Base-by-base conservation (phyloP, 1,284 basidiomycete species). In the Agroathelia rolfsii region DNA sequence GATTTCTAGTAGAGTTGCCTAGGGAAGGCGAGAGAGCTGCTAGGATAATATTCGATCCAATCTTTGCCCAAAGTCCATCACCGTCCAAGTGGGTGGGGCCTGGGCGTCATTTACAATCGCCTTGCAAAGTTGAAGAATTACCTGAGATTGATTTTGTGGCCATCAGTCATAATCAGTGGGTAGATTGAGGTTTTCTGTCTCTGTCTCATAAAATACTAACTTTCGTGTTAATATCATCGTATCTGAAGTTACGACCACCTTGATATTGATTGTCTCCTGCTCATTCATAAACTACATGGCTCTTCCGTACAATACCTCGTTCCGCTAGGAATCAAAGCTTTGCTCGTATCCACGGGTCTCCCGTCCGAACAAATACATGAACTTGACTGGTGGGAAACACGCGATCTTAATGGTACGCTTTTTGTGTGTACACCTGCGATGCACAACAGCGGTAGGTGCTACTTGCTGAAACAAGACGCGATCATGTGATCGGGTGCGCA, bases 371-470 rank as follows among this genome's bases (percentile, higher is more conserved):
- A 48, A 28, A 36, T 57, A 5, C 28, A 36, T 17, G 53, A 56
- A 36, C 40, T 58, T 9, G 56, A 58, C 30, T 58, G 56, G 56
- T 54, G 53, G 51, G 47, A 56, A 36, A n/a, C n/a, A n/a, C n/a
- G n/a, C n/a, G n/a, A n/a, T n/a, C n/a, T n/a, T n/a, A n/a, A 37
- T 14, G 27, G 28, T 9, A 32, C 55, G 14, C 42, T 36, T 27
- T 51, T 59, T 19, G 41, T 47, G 16, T 58, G 53, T 35, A 44
- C 50, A 5, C 56, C 56, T 3, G 53, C 55, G 5, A 55, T 57
- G 35, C 56, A 58, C 37, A 42, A 22, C 8, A 57, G 53, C 32
- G 55, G 55, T 56, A 28, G 14, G 47, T 40, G 9, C 16, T 14
- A 11, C 3, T 13, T 12, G 23, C 17, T n/a, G 13, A 4, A 24